Base-by-base conservation (phyloP, 352 stramenopile genomes). In the Phytophthora sansomeana region DNA sequence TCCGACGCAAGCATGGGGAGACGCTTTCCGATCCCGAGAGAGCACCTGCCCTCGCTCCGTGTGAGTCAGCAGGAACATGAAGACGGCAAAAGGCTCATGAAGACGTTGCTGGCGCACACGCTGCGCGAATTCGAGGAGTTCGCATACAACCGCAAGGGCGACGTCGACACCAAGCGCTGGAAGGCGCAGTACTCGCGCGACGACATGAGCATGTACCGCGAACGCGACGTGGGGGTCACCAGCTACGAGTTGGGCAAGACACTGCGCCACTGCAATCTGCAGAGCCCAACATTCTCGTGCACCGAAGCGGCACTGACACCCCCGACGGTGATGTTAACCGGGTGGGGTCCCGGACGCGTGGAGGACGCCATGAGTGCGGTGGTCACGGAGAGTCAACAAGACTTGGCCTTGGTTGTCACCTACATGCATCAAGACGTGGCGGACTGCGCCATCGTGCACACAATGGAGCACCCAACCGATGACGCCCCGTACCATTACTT, bases 381-480 rank as follows among this genome's bases (percentile, higher is more conserved):
- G 1, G 71, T 85, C 1, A 80, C 78, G n/a, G 62, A 74, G 53
- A 72, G 62, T 46, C 78, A 85, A 19, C 62, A 81, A 29, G 75
- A 85, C 36, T 58, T 87, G 30, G 68, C 78, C 51, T 67, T 87
- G 30, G 75, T 83, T 0, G 75, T 87, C 46, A 77, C 72, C 10
- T 85, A 81, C 55, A 78, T 87, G 63, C 74, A 87, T 59, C 67
- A 83, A 16, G 75, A 84, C 36, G 78, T 87, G 36, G 74, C 74
- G 28, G 78, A 87, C 64, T 87, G 78, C 44, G 75, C 75, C 19
- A 67, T 85, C 13, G 64, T 87, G 30, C 57, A 82, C 57, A 85
- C 70, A 0, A 83, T 88, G 72, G 79, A 88, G 48, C 28, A 65
- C 24, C 80, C 80, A 28, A 78, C 69, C 10, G 50, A 73, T 29